phyloP scores from a whole-genome alignment of 805 yeast species.

The Ogataea wickerhamii region DNA sequence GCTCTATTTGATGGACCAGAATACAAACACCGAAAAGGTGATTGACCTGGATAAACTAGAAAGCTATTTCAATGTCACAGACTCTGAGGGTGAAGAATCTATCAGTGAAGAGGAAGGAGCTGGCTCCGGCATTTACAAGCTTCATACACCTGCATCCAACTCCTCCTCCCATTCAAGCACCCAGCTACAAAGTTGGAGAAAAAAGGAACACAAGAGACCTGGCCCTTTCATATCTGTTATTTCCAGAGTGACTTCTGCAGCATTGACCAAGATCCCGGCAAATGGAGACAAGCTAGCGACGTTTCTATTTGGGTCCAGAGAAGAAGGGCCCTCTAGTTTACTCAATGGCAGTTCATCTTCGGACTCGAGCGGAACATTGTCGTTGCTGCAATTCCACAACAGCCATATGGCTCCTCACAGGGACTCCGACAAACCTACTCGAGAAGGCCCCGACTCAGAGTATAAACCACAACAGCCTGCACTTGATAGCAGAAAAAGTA shows the following conservation, averaged over 20 bases:
- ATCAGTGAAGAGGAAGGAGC: constrained; percentile 8
- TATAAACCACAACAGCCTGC: background rate
- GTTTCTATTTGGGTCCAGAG: background rate
- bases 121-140: no score
- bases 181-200: no score
- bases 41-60: constrained; percentile 30
- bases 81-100: constrained; percentile 19
- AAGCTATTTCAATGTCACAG: constrained; percentile 29
- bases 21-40: constrained; percentile 20
- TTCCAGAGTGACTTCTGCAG: background rate
- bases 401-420: background rate
- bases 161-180: background rate
- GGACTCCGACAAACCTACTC: background rate
- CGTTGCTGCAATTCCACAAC: constrained; percentile 4
- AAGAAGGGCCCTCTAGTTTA: background rate
- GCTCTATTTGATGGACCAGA: constrained; percentile 22
- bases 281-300: background rate
- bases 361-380: constrained; percentile 6
- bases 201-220: background rate
- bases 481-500: background rate
- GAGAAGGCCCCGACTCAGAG: background rate
- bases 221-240: background rate
- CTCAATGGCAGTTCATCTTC: constrained; percentile 1
- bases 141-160: background rate
- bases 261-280: constrained; percentile 1